Percentiles rank a stretch among this genome's conserved stretches.
These are phyloP conservation scores for Podila horticola DNA, from an alignment of 192 early-diverging fungal species.

Conservation along the genomic window DNA sequence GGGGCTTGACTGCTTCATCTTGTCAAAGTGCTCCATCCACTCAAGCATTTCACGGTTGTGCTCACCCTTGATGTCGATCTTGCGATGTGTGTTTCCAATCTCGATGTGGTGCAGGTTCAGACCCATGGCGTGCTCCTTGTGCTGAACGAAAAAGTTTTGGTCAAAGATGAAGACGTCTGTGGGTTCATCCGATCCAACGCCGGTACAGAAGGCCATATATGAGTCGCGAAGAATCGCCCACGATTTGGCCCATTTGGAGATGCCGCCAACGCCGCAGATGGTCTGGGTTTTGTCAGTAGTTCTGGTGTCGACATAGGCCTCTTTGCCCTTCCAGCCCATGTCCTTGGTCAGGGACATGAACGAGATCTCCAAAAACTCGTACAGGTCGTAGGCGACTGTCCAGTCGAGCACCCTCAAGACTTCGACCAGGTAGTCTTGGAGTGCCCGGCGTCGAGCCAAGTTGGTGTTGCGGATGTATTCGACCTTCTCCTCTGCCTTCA, in stretches of 20 bases:
- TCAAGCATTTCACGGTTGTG: constrained; percentile 73
- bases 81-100: constrained; percentile 65
- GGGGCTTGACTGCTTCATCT: constrained; percentile 67
- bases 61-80: constrained; percentile 76
- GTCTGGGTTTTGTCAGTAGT: constrained; percentile 62
- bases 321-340: constrained; percentile 89
- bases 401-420: constrained; percentile 66
- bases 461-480: constrained; percentile 49
- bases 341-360: constrained; percentile 78
- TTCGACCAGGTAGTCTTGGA: constrained; percentile 71
- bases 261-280: constrained; percentile 43
- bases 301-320: constrained; percentile 75
- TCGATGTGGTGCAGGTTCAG: constrained; percentile 71
- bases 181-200: constrained; percentile 51
- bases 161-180: constrained; percentile 66
- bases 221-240: constrained; percentile 86
- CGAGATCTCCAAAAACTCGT: constrained; percentile 80
- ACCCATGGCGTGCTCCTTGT: constrained; percentile 32
- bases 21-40: constrained; percentile 69
- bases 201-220: constrained; percentile 63
- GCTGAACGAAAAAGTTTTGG: constrained; percentile 45
- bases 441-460: constrained; percentile 61
- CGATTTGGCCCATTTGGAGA: constrained; percentile 64
- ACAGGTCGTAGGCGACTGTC: constrained; percentile 73
- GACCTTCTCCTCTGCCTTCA: constrained; percentile 25